phyloP scores from a whole-genome alignment of 345 rosid species.

The Erucastrum elatum region DNA sequence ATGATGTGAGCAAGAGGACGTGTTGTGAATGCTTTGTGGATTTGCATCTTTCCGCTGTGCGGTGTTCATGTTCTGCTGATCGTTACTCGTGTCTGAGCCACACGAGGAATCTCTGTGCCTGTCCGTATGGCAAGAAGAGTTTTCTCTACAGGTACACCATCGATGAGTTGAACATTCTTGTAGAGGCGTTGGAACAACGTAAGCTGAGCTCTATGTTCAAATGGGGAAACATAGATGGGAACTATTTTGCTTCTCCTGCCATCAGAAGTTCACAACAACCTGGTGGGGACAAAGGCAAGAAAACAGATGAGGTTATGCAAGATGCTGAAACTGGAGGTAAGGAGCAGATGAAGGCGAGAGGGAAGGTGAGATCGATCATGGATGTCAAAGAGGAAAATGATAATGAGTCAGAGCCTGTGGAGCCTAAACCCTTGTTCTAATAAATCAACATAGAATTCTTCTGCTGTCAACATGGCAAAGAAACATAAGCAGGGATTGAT shows the following conservation, averaged over 20 bases:
- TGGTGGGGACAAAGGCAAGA: conserved; percentile 20
- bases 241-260: not conserved
- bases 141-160: conserved; percentile 53
- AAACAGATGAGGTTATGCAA: not conserved
- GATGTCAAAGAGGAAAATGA: not conserved
- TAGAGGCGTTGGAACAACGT: conserved; percentile 62
- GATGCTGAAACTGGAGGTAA: conserved; percentile 24
- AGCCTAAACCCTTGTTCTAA: conserved; percentile 6
- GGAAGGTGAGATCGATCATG: conserved; percentile 28
- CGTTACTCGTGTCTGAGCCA: conserved; percentile 61
- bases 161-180: conserved; percentile 54
- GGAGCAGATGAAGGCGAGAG: conserved; percentile 43
- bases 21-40: conserved; percentile 58
- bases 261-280: conserved; percentile 19
- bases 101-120: conserved; percentile 63
- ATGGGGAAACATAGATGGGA: conserved; percentile 49
- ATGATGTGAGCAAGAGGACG: conserved; percentile 51
- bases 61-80: conserved; percentile 55
- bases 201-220: conserved; percentile 47
- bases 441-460: conserved; percentile 13
- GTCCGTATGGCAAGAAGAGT: conserved; percentile 54
- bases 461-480: not conserved
- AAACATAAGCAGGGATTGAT: conserved; percentile 26
- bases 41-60: conserved; percentile 66
- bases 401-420: not conserved